phyloP scores from a whole-genome alignment of 352 stramenopile genomes.

The Phytophthora pinifolia region DNA sequence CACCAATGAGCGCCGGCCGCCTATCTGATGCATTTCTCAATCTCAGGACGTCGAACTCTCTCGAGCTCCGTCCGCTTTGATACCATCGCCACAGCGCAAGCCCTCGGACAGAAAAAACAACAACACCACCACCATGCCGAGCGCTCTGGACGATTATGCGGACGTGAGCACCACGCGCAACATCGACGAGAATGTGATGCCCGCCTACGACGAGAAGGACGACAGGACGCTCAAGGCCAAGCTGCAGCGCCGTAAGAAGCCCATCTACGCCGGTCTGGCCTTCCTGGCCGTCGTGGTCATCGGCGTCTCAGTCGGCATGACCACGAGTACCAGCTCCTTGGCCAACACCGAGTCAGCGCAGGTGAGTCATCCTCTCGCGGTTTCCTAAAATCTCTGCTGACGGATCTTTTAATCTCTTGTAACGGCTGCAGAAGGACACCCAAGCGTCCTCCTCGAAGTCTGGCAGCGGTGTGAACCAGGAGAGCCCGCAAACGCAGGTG shows the following conservation, averaged over 20 bases:
- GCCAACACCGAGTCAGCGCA: conserved; percentile 43
- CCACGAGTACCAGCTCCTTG: conserved; percentile 3
- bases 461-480: conserved; percentile 8
- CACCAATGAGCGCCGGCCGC: conserved; percentile 16
- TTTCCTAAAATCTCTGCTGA: background rate
- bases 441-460: conserved; percentile 13
- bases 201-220: conserved; percentile 58
- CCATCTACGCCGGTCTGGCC: conserved; percentile 60
- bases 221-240: conserved; percentile 46
- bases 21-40: conserved; percentile 29
- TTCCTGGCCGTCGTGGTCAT: conserved; percentile 58
- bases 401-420: conserved; percentile 6
- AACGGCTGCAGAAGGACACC: conserved; percentile 10
- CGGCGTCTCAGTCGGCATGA: conserved; percentile 39
- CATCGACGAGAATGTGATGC: conserved; percentile 30
- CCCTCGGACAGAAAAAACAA: conserved; percentile 20
- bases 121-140: conserved; percentile 15
- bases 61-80: conserved; percentile 14
- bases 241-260: conserved; percentile 55
- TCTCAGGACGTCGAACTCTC: conserved; percentile 12
- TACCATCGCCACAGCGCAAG: conserved; percentile 24
- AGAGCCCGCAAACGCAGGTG: conserved; percentile 8
- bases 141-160: conserved; percentile 34
- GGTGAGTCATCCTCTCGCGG: conserved; percentile 20
- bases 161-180: conserved; percentile 44